Evolutionary conservation across 768 basidiomycete species (phyloP).

Genomic region (Rhizopogon roseolus): DNA sequence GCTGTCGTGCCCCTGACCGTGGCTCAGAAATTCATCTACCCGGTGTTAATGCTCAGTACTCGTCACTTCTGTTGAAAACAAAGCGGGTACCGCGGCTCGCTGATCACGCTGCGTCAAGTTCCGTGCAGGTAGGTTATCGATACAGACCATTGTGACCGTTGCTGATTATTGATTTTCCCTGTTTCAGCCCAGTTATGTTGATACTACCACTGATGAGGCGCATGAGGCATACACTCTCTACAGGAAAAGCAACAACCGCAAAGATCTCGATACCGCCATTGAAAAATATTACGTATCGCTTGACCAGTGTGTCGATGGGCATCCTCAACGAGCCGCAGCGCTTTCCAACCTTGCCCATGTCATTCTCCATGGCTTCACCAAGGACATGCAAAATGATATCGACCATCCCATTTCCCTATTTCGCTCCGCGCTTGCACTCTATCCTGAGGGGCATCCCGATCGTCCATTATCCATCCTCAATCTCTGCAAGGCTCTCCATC

Average conservation of each 20-base stretch:
- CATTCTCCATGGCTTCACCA: background rate
- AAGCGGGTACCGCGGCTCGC: no score
- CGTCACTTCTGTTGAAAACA: background rate
- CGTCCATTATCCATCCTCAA: background rate
- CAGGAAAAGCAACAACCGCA: background rate
- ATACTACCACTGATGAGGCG: no score
- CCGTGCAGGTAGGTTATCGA: no score
- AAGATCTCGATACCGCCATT: background rate
- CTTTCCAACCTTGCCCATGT: slow-evolving; percentile 1
- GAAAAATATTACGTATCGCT: background rate
- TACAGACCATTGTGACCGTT: no score
- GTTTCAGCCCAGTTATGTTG: no score
- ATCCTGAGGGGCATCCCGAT: background rate
- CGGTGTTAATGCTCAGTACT: background rate
- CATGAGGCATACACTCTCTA: background rate
- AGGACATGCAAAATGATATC: background rate
- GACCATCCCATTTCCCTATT: background rate
- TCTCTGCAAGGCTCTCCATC: background rate
- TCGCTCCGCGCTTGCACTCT: background rate
- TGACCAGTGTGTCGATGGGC: background rate
- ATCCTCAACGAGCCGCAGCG: background rate
- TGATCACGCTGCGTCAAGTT: no score
- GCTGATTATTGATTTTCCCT: no score
- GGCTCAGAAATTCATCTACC: background rate
- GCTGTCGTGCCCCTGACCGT: background rate